phyloP scores from a whole-genome alignment of 768 basidiomycete species.

The Amanita brunnescens region DNA sequence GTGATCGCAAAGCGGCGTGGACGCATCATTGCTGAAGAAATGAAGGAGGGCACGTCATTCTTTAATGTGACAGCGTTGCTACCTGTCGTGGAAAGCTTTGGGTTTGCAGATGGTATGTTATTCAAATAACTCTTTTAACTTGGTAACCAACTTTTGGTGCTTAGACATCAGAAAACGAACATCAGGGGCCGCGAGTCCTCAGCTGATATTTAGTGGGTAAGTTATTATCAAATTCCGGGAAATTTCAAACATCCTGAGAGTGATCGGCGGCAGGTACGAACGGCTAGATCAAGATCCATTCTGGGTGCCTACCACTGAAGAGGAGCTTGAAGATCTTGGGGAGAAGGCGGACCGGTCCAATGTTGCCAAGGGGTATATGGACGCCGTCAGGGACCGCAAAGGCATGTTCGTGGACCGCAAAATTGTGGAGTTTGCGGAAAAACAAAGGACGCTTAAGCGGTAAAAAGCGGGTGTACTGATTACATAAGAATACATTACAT shows the following conservation, averaged over 20 bases:
- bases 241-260: background rate
- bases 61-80: conserved; percentile 87
- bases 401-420: conserved; percentile 95
- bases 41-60: conserved; percentile 96
- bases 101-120: conserved; percentile 81
- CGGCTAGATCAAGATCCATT: conserved; percentile 91
- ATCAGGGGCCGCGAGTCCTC: conserved; percentile 95
- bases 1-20: conserved; percentile 90
- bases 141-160: background rate
- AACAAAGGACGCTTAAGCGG: conserved; percentile 82
- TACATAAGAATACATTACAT: conserved; percentile 2
- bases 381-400: conserved; percentile 82
- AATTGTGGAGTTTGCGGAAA: conserved; percentile 93
- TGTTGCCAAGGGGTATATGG: conserved; percentile 91
- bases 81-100: conserved; percentile 96
- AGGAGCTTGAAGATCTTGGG: conserved; percentile 93
- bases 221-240: conserved; percentile 16
- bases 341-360: conserved; percentile 93
- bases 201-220: conserved; percentile 92
- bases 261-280: conserved; percentile 57
- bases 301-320: conserved; percentile 96
- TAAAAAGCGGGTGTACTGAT: conserved; percentile 20
- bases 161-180: conserved; percentile 93
- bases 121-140: background rate
- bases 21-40: conserved; percentile 90